phyloP scores from a whole-genome alignment of 768 basidiomycete genomes.

The Kwoniella dejecticola region DNA sequence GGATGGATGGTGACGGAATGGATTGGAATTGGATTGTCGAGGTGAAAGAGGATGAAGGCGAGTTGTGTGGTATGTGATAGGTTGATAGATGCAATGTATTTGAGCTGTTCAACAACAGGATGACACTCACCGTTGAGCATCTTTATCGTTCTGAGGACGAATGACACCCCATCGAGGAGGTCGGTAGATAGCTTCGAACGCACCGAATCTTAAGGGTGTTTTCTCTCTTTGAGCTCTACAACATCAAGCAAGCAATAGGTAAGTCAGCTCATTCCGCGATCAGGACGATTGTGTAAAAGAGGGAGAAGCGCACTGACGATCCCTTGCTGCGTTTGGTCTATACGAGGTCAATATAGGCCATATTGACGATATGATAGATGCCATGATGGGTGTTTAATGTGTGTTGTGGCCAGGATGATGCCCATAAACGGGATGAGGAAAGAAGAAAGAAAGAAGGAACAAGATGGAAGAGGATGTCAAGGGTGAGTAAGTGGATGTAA shows the following conservation, averaged over 20 bases:
- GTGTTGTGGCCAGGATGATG: neutral
- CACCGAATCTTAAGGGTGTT: conserved; percentile 45
- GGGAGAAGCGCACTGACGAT: conserved; percentile 29
- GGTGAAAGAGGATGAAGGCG: neutral
- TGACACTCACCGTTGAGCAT: conserved; percentile 55
- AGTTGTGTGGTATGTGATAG: neutral
- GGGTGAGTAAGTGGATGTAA: neutral
- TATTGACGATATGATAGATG: conserved; percentile 29
- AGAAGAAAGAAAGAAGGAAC: conserved; percentile 5
- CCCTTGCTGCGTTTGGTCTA: conserved; percentile 39
- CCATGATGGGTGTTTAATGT: conserved; percentile 26
- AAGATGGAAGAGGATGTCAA: neutral
- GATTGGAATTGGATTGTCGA: no score
- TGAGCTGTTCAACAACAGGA: no score
- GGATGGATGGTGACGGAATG: no score
- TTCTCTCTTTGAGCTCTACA: conserved; percentile 27
- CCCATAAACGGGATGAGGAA: conserved; percentile 7
- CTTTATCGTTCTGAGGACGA: conserved; percentile 45
- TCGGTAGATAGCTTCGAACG: conserved; percentile 49
- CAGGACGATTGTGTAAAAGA: neutral
- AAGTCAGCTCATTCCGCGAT: conserved; percentile 6
- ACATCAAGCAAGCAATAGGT: neutral
- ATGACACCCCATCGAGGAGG: conserved; percentile 42
- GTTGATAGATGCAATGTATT: no score
- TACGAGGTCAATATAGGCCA: conserved; percentile 45